Conservation (phyloP, 1,284 basidiomycete species). For the Irpex sp. region DNA sequence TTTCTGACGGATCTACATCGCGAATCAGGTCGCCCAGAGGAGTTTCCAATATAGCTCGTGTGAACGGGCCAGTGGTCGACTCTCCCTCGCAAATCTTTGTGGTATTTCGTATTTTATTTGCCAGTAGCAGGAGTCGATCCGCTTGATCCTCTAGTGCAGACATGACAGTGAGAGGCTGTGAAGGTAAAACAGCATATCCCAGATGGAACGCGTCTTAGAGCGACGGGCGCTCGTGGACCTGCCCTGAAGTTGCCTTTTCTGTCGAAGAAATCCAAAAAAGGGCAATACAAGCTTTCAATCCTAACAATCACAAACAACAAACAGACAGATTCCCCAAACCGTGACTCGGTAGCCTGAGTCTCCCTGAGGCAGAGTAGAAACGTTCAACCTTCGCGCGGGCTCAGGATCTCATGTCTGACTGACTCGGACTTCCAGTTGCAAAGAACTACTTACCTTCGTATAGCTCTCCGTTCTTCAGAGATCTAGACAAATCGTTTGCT, state of each 20-base stretch:
- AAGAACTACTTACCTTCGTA: too few species aligned
- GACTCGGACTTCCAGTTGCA: too few species aligned
- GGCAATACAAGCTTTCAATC: not conserved
- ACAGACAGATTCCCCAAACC: not conserved
- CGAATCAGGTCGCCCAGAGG: constrained; percentile 79
- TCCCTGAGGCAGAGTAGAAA: too few species aligned
- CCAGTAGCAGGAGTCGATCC: constrained; percentile 47
- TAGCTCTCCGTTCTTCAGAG: too few species aligned
- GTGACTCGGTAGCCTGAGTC: too few species aligned
- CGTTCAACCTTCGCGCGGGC: too few species aligned
- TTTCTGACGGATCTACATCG: constrained; percentile 78
- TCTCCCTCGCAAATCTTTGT: constrained; percentile 26
- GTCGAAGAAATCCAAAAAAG: not conserved
- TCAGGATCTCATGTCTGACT: too few species aligned
- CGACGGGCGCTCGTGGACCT: not conserved
- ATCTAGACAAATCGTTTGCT: not conserved
- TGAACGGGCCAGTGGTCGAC: constrained; percentile 44
- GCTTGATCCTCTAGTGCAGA: constrained; percentile 50
- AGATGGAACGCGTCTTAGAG: not conserved
- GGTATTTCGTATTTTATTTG: constrained; percentile 42
- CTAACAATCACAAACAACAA: not conserved
- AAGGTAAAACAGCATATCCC: too few species aligned
- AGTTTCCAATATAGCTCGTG: constrained; percentile 67
- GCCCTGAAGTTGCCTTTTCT: constrained; percentile 2
- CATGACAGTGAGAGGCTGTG: constrained; percentile 36